Conservation (phyloP, 257 asterid species). For the Solanum bulbocastanum region DNA sequence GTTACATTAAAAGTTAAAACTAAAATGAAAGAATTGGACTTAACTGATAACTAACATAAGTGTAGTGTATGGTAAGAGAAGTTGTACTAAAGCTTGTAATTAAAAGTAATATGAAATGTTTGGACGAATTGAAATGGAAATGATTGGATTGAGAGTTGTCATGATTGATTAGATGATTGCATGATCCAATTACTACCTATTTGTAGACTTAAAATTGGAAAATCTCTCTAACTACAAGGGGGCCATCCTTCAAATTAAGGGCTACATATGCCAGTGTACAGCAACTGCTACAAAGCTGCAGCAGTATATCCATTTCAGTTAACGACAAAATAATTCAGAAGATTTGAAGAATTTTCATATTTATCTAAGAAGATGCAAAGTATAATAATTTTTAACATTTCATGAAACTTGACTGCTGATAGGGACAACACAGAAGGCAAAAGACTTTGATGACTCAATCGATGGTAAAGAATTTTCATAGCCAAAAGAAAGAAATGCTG, state of each 20-base stretch:
- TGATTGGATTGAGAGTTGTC: background rate
- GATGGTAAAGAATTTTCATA: background rate
- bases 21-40: background rate
- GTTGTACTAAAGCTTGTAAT: background rate
- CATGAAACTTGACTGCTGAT: background rate
- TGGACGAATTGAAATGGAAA: background rate
- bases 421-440: background rate
- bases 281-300: background rate
- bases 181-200: background rate
- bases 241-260: background rate
- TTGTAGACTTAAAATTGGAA: background rate
- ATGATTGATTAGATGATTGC: background rate
- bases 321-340: background rate
- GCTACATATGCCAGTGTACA: background rate
- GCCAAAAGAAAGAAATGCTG: background rate
- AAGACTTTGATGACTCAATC: background rate
- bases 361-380: background rate
- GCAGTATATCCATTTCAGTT: background rate
- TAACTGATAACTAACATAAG: background rate
- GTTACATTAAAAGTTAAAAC: background rate
- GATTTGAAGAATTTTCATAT: background rate
- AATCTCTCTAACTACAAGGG: background rate
- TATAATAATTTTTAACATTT: background rate
- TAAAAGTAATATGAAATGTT: background rate
- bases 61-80: background rate